phyloP scores from a whole-genome alignment of 164 flowering plant species.

The Chloranthus sessilifolius region DNA sequence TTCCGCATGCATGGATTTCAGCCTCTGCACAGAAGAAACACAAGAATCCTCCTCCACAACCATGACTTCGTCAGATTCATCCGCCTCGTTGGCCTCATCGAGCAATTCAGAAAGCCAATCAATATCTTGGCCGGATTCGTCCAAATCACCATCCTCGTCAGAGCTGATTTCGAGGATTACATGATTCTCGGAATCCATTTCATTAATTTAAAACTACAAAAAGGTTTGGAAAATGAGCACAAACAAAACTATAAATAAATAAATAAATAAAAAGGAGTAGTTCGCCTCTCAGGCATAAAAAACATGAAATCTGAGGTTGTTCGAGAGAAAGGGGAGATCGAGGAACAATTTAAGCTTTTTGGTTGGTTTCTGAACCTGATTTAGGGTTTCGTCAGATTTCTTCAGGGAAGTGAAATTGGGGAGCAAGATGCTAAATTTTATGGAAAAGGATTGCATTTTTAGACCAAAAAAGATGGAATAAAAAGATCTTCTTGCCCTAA shows the following conservation, averaged over 20 bases:
- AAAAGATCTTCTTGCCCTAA: neutral
- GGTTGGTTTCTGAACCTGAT: too few relatives aligned
- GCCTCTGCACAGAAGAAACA: neutral
- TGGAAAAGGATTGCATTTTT: neutral
- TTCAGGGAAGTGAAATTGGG: too few relatives aligned
- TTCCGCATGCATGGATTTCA: constrained; percentile 5
- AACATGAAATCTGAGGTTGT: too few relatives aligned
- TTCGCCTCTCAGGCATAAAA: too few relatives aligned
- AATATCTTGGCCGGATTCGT: constrained; percentile 10
- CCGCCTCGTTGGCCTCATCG: constrained; percentile 11
- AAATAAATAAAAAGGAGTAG: too few relatives aligned
- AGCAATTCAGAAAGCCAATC: constrained; percentile 44
- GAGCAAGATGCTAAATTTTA: too few relatives aligned
- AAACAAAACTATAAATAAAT: neutral
- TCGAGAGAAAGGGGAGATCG: neutral
- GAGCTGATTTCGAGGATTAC: constrained; percentile 23
- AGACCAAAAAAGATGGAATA: neutral
- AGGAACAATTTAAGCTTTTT: too few relatives aligned
- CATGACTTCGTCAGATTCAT: constrained; percentile 39
- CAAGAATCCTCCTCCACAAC: constrained; percentile 27
- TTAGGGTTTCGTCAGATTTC: too few relatives aligned
- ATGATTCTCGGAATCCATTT: too few relatives aligned
- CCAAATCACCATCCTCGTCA: constrained; percentile 20
- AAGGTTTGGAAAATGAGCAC: neutral
- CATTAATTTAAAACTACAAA: too few relatives aligned